Conservation (phyloP, 164 flowering plant genomes). For the Aristolochia californica region DNA sequence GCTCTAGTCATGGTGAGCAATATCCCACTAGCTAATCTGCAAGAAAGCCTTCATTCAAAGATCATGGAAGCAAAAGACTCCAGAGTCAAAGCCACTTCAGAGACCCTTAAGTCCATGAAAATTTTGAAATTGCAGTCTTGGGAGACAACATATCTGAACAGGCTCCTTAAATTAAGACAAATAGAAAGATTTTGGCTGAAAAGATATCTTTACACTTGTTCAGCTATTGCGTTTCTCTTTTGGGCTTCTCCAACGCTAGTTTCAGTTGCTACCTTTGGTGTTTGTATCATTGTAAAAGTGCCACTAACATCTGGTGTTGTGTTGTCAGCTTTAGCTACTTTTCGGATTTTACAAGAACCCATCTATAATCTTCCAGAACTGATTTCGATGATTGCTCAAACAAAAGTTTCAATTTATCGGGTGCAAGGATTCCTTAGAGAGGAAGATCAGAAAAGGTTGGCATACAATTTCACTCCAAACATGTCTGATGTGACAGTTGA, state of each 20-base stretch:
- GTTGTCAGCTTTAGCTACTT: constrained; percentile 74
- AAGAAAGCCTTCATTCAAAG: constrained; percentile 47
- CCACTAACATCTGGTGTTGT: constrained; percentile 64
- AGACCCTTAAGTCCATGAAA: constrained; percentile 68
- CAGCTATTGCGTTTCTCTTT: constrained; percentile 66
- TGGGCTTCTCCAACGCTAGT: constrained; percentile 88
- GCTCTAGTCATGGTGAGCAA: constrained; percentile 58
- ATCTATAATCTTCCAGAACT: constrained; percentile 83
- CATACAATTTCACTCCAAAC: constrained; percentile 3
- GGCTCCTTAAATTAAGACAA: constrained; percentile 48
- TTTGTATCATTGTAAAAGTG: constrained; percentile 42
- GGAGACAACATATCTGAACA: constrained; percentile 52
- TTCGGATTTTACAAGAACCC: constrained; percentile 77
- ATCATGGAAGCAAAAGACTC: constrained; percentile 82
- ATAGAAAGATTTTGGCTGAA: constrained; percentile 48
- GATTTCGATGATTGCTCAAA: constrained; percentile 64
- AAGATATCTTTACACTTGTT: constrained; percentile 58
- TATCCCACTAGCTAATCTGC: constrained; percentile 64
- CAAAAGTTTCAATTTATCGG: constrained; percentile 68
- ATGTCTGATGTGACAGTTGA: constrained; percentile 35
- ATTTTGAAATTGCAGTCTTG: constrained; percentile 76
- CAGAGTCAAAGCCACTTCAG: constrained; percentile 69
- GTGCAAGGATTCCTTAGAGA: constrained; percentile 36
- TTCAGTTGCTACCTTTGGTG: constrained; percentile 62
- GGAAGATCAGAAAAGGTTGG: constrained; percentile 32